phyloP scores from a whole-genome alignment of 75 land plant genomes.

The Selaginella moellendorffii region DNA sequence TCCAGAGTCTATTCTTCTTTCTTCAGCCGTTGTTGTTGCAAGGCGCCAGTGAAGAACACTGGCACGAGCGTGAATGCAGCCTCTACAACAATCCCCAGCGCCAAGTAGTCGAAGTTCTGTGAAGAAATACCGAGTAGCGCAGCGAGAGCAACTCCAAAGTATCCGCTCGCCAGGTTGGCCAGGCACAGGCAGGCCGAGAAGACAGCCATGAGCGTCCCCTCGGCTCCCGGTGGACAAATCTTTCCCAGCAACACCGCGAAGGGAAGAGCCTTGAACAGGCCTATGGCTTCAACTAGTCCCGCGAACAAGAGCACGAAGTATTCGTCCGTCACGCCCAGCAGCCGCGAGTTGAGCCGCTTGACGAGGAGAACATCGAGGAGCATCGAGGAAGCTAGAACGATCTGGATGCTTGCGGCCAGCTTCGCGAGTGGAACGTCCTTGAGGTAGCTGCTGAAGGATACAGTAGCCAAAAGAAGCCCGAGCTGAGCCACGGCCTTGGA shows the following conservation, averaged over 20 bases:
- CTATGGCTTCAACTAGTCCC: conserved; percentile 67
- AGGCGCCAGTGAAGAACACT: too few species aligned
- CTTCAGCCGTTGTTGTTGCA: too few species aligned
- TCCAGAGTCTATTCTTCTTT: too few species aligned
- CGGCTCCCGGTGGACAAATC: conserved; percentile 56
- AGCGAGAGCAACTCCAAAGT: conserved; percentile 69
- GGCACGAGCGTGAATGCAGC: neutral
- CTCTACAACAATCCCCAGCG: conserved; percentile 36
- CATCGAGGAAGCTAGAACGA: conserved; percentile 38
- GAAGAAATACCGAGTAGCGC: conserved; percentile 38
- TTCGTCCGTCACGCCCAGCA: conserved; percentile 64
- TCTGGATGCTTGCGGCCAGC: conserved; percentile 33
- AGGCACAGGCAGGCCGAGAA: conserved; percentile 51
- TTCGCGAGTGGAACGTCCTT: conserved; percentile 44
- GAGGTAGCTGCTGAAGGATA: conserved; percentile 40
- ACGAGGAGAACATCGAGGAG: conserved; percentile 55
- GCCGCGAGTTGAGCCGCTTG: conserved; percentile 38
- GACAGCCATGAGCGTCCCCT: conserved; percentile 62
- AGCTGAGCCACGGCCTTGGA: conserved; percentile 59
- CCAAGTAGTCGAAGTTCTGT: conserved; percentile 40
- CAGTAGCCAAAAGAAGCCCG: conserved; percentile 37
- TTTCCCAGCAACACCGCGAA: conserved; percentile 54
- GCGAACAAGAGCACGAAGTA: conserved; percentile 45
- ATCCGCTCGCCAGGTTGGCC: conserved; percentile 67
- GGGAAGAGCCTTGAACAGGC: conserved; percentile 65